These are phyloP conservation scores for Thielaviopsis musarum DNA, from an alignment of 2,329 filamentous ascomycete species.

Conservation along the genomic window DNA sequence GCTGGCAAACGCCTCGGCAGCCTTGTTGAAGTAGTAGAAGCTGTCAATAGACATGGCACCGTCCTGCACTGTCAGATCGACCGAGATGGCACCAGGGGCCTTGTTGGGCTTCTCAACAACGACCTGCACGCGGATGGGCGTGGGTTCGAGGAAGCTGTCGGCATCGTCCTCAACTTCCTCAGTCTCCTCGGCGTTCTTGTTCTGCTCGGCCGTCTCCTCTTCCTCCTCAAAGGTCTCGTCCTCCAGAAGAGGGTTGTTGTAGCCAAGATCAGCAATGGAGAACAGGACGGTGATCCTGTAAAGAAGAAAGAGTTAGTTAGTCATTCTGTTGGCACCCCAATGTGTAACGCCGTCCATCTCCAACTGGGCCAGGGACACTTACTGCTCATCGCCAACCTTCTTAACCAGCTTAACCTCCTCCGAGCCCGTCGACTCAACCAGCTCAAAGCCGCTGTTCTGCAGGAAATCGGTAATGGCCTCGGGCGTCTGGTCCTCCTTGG, in stretches of 20 bases:
- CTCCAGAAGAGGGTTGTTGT: slow-evolving; percentile 41
- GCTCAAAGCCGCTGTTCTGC: slow-evolving; percentile 68
- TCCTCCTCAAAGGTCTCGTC: slow-evolving; percentile 39
- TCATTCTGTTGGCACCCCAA: slow-evolving; percentile 3
- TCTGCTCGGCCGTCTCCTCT: slow-evolving; percentile 30
- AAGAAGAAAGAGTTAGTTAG: neutral
- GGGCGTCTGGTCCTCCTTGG: slow-evolving; percentile 53
- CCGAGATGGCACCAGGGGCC: slow-evolving; percentile 53
- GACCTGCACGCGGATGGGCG: slow-evolving; percentile 68
- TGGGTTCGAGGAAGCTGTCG: slow-evolving; percentile 30
- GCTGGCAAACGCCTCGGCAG: slow-evolving; percentile 58
- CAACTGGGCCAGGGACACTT: slow-evolving; percentile 20
- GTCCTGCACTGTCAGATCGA: slow-evolving; percentile 76
- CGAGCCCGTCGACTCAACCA: slow-evolving; percentile 65
- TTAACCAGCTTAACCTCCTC: slow-evolving; percentile 78
- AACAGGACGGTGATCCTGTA: slow-evolving; percentile 57
- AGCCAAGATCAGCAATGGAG: slow-evolving; percentile 67
- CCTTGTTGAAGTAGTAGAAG: slow-evolving; percentile 70
- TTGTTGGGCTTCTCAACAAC: slow-evolving; percentile 75
- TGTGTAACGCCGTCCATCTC: neutral
- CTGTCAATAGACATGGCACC: slow-evolving; percentile 78
- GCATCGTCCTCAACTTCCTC: slow-evolving; percentile 34
- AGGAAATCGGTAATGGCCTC: slow-evolving; percentile 75
- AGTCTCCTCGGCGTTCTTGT: slow-evolving; percentile 37
- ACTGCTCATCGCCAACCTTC: slow-evolving; percentile 79